Evolutionary conservation across 441 rosid species (phyloP), one percentile per base, ranked within the genome.

Genomic region (Erodium moschatum): DNA sequence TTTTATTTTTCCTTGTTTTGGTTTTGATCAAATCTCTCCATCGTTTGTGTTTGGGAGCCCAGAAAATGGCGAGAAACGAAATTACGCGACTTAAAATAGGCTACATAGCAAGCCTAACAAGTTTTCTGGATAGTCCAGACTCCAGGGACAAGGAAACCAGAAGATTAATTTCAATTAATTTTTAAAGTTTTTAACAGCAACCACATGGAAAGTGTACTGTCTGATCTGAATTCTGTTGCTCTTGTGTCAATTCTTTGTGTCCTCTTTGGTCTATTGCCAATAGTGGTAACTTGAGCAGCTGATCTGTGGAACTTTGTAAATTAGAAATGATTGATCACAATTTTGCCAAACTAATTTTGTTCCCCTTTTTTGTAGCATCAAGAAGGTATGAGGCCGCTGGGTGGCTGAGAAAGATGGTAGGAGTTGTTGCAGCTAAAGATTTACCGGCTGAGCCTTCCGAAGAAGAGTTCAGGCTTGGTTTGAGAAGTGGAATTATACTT

Each of bases 371-470:
- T 48, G 64, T 69, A 91, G 97, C 92, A 16, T 76, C 77, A 8
- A 85, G 97, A 81, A 89, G 93, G 78, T 72, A 85, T 44, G 96
- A 91, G 68, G 97, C 94, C 1, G 90, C 96, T 0, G 94, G 83
- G 63, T 91, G 97, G 97, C 81, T 91, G 74, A 86, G 96, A 67
- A 86, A 85, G 78, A 83, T 81, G 86, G 86, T 85, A 0, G 97
- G 96, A 65, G 97, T 89, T 35, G 90, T 89, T 2, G 87, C 83
- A 42, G 94, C 90, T 42, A 91, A 77, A 46, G 97, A 91, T 81
- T 80, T 91, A 79, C 96, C 97, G 6, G 90, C 88, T 0, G 91
- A 89, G 79, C 96, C 97, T 27, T 89, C 93, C 0, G 97, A 91
- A 65, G 92, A 91, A 72, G 97, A 86, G 70, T 83, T 89, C 65